These are phyloP conservation scores for Fagopyrum esculentum DNA, from an alignment of 148 eudicot species.

Conservation along the genomic window DNA sequence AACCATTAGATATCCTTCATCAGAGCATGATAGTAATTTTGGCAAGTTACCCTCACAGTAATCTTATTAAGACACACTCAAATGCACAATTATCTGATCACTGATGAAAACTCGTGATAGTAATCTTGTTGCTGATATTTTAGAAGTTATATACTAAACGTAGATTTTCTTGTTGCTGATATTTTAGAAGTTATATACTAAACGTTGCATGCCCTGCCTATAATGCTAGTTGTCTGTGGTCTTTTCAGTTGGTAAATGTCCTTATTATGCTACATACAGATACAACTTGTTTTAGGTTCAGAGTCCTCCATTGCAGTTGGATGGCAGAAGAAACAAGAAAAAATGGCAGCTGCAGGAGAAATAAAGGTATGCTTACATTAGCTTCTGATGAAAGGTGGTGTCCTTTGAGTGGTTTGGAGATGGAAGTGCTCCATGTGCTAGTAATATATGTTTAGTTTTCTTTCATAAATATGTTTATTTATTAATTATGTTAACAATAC, in stretches of 20 bases:
- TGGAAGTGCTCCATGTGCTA: background rate
- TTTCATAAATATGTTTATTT: background rate
- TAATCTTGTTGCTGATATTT: background rate
- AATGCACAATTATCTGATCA: background rate
- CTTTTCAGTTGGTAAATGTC: constrained; percentile 3
- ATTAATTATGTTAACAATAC: background rate
- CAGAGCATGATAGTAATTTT: background rate
- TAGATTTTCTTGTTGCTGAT: background rate
- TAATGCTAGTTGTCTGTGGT: background rate
- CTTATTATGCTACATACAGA: constrained; percentile 36
- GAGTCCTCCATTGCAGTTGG: constrained; percentile 83
- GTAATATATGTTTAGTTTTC: background rate
- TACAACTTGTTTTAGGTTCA: constrained; percentile 69
- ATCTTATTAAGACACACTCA: background rate
- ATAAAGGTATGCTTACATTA: constrained; percentile 51
- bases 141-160: too few relatives aligned
- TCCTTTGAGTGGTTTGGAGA: background rate
- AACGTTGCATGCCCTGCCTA: background rate
- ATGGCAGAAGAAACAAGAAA: constrained; percentile 92
- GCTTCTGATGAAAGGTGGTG: background rate
- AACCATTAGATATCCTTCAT: background rate
- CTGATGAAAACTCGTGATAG: background rate
- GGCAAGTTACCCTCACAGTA: background rate
- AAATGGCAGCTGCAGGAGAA: constrained; percentile 71
- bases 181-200: background rate